phyloP scores from a whole-genome alignment of 495 filamentous ascomycete species.

The Penicillium simplicissimum region DNA sequence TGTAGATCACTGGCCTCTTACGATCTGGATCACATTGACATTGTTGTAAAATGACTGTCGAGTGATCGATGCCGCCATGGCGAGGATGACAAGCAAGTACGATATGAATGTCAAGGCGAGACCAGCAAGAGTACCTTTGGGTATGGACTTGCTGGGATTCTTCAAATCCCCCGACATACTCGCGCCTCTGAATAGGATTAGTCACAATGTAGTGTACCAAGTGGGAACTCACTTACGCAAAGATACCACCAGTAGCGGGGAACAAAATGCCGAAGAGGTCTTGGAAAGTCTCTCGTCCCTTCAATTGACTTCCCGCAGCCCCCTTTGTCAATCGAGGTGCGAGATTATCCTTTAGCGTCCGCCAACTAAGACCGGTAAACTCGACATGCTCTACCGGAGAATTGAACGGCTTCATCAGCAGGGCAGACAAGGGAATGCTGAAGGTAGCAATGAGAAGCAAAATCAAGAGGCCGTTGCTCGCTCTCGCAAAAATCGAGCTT shows the following conservation, averaged over 20 bases:
- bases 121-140: slow-evolving; percentile 76
- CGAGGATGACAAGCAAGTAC: slow-evolving; percentile 75
- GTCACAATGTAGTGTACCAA: slow-evolving; percentile 8
- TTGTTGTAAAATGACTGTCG: slow-evolving; percentile 73
- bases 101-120: slow-evolving; percentile 72
- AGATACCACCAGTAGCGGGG: slow-evolving; percentile 77
- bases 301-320: slow-evolving; percentile 65
- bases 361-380: slow-evolving; percentile 72
- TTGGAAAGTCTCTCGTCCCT: slow-evolving; percentile 72
- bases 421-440: slow-evolving; percentile 76
- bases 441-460: slow-evolving; percentile 74
- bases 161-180: slow-evolving; percentile 88
- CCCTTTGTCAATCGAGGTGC: slow-evolving; percentile 66
- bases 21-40: slow-evolving; percentile 75
- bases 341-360: slow-evolving; percentile 71
- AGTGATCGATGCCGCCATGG: slow-evolving; percentile 77
- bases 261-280: slow-evolving; percentile 87
- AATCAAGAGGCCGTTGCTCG: slow-evolving; percentile 75
- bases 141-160: slow-evolving; percentile 83
- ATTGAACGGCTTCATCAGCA: slow-evolving; percentile 66
- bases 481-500: slow-evolving; percentile 76
- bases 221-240: slow-evolving; percentile 49
- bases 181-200: slow-evolving; percentile 57
- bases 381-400: slow-evolving; percentile 60
- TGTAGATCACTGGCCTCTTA: slow-evolving; percentile 30